Base-by-base conservation (phyloP, 176 grass and related monocot genomes). In the Rhipidocladum racemiflorum region DNA sequence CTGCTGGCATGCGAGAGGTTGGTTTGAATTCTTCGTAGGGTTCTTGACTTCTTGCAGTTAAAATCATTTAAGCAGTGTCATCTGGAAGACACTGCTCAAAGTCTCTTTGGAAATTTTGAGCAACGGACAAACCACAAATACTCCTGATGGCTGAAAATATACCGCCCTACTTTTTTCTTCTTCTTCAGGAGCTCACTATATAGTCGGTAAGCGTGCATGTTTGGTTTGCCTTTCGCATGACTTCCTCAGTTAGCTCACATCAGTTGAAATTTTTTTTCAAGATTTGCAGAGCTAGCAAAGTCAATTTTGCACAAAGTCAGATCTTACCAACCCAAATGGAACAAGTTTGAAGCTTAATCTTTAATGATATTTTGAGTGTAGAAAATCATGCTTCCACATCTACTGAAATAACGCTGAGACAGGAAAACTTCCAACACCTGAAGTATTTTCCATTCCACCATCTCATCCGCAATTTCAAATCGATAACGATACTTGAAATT, bases 281-380 rank as follows among this genome's bases (percentile, higher is more conserved):
- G 36, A 34, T 42, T 29, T 25, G 8, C 30, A 21, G 40, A 46
- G 29, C 56, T 18, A 20, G 1, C 29, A 29, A 10, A 40, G 70
- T 83, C 44, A 38, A 62, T 40, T 32, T 3, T 79, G 44, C 55
- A 44, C 54, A 18, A 62, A 51, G 54, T 53, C 75, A 79, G 66
- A 79, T 28, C 29, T 24, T 79, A 27, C 67, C 75, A 42, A 79
- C 15, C 65, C 39, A 62, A 61, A 85, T 40, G 54, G 12, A 51
- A 21, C 53, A 38, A 15, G 32, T 5, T n/a, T 45, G 25, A 12
- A 56, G 17, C 10, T 53, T 13, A 32, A 14, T 65, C 44, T 65
- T 49, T 12, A 64, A 32, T 2, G 29, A 64, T 64, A 17, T 34
- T 64, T 18, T 34, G 61, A 20, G 4, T 59, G 55, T 4, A 25